Evolutionary conservation across 345 rosid species (phyloP).

Genomic region (Raphanus raphanistrum): DNA sequence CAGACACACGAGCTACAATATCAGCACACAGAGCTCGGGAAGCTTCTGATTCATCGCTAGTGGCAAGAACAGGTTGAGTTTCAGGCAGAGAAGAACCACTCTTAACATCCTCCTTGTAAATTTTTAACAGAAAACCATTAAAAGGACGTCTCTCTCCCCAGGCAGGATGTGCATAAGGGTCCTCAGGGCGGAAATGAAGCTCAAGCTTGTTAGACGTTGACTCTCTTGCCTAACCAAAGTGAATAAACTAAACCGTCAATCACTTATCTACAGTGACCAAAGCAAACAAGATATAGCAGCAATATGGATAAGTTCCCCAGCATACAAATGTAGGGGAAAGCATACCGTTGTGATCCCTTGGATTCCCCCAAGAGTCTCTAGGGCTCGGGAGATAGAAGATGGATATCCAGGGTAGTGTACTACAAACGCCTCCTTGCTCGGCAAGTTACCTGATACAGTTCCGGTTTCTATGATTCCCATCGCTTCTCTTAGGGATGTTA

Average conservation of each 20-base stretch:
- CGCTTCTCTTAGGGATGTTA: too few relatives aligned
- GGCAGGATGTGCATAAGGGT: constrained; percentile 80
- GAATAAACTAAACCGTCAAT: not conserved
- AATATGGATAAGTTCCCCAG: too few relatives aligned
- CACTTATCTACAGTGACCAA: too few relatives aligned
- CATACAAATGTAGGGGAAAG: too few relatives aligned
- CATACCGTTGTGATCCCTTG: constrained; percentile 61
- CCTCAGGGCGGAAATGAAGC: constrained; percentile 87
- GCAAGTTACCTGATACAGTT: constrained; percentile 60
- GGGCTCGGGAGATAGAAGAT: constrained; percentile 65
- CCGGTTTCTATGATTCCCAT: constrained; percentile 82
- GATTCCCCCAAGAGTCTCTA: constrained; percentile 79
- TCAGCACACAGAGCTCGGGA: constrained; percentile 56
- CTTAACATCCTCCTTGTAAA: constrained; percentile 47
- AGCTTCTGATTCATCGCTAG: constrained; percentile 38
- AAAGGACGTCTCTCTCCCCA: constrained; percentile 63
- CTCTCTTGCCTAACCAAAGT: constrained; percentile 47
- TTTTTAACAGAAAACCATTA: constrained; percentile 56
- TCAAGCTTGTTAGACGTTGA: constrained; percentile 61
- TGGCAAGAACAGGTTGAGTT: constrained; percentile 27
- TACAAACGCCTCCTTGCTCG: constrained; percentile 56
- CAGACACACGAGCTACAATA: constrained; percentile 66
- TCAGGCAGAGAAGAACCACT: constrained; percentile 29
- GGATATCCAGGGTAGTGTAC: constrained; percentile 90
- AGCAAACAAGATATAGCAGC: too few relatives aligned